Evolutionary conservation across 75 land plant species (phyloP).

Genomic region (Picea sitchensis): DNA sequence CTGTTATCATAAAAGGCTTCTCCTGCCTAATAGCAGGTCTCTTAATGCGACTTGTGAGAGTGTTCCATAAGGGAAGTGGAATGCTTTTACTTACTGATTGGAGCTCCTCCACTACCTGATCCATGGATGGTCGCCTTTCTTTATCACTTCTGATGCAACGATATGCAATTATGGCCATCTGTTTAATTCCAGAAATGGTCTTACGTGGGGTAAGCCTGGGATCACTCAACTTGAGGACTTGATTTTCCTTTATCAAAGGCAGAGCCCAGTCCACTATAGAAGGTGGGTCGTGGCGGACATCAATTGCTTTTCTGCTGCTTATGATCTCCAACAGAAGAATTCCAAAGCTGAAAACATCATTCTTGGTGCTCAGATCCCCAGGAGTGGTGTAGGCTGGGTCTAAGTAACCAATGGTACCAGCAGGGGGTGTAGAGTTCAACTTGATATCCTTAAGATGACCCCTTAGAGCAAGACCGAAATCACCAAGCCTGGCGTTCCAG

Average conservation of each 20-base stretch:
- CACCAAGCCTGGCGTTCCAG: slow-evolving; percentile 44
- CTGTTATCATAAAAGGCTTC: background rate
- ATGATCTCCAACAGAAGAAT: slow-evolving; percentile 74
- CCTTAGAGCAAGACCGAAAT: slow-evolving; percentile 48
- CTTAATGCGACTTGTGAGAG: background rate
- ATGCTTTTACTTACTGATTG: background rate
- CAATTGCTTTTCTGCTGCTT: slow-evolving; percentile 70
- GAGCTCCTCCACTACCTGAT: slow-evolving; percentile 44
- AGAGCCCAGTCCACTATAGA: slow-evolving; percentile 80
- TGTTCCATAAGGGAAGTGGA: background rate
- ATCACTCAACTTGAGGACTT: slow-evolving; percentile 46
- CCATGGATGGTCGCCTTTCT: slow-evolving; percentile 61
- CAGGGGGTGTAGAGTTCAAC: slow-evolving; percentile 42
- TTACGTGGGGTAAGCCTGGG: slow-evolving; percentile 29
- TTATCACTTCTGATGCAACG: slow-evolving; percentile 43
- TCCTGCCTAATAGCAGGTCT: background rate
- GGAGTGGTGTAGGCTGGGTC: slow-evolving; percentile 62
- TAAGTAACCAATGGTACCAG: slow-evolving; percentile 64
- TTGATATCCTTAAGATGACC: slow-evolving; percentile 50
- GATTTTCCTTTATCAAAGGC: slow-evolving; percentile 45
- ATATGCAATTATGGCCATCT: slow-evolving; percentile 48
- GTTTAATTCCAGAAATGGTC: slow-evolving; percentile 24
- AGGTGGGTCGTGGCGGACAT: slow-evolving; percentile 57
- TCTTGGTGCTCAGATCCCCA: slow-evolving; percentile 56
- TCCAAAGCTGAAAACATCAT: slow-evolving; percentile 90